Base-by-base conservation (phyloP, 2,329 filamentous ascomycete species). In the Sarocladium kiliense region DNA sequence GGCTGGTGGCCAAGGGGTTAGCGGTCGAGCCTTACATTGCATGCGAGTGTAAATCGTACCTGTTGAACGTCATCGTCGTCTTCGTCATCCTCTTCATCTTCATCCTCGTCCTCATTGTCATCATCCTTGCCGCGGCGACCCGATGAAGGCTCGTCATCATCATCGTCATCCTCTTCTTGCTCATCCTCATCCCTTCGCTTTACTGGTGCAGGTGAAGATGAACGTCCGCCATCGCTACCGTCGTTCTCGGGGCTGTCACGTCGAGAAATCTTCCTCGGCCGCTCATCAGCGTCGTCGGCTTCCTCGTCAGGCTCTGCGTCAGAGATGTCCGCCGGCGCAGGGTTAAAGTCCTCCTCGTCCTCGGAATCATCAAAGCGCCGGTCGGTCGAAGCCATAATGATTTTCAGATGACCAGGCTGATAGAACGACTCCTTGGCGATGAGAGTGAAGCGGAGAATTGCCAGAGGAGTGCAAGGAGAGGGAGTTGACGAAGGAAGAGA, bases 321-420 rank as follows among this genome's bases (percentile, higher is more conserved):
- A 2, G 89, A 94, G 32, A 83, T 66, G 57, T 90, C 83, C 58
- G 83, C 87, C 19, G 87, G 86, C 50, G 80, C 84, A 53, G 91
- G 92, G 69, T 96, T 96, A 79, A 97, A 96, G 69, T 93, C 88
- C 58, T 89, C 86, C 63, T 95, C 91, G 53, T 94, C 89, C 55
- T 89, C 87, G 57, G 82, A 86, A 58, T 86, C 82, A 64, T 83
- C 77, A 65, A 75, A 79, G 58, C 76, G 75, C 61, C 65, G 70
- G 55, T 77, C 73, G 64, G 72, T 75, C 39, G 73, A 71, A 58
- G 76, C 72, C 77, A 82, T 81, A 56, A 64, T 73, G 61, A 51
- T 25, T 34, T 34, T 7, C 11, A 16, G 12, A 14, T 12, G 26
- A 25, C 19, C 6, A 3, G 6, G 11, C 10, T 3, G 27, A 21